Evolutionary conservation across 2,329 filamentous ascomycete genomes (phyloP).

Genomic region (Thielaviopsis ethacetica): DNA sequence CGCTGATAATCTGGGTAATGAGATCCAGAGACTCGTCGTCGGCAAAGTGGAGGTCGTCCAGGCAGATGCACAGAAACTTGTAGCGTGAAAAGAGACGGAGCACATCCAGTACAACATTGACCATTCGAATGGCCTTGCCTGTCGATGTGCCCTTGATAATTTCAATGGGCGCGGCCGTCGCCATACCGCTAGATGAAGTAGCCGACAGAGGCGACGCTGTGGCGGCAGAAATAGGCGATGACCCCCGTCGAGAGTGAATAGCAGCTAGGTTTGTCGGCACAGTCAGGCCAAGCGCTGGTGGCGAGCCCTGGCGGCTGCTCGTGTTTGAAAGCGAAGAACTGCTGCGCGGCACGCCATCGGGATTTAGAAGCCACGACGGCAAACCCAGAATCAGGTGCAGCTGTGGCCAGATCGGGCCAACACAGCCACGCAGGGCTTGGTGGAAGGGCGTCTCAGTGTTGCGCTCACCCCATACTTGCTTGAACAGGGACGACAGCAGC

Average conservation of each 20-base stretch:
- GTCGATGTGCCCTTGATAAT: constrained; percentile 41
- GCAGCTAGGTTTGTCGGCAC: constrained; percentile 11
- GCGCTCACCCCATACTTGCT: constrained; percentile 50
- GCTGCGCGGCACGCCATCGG: constrained; percentile 15
- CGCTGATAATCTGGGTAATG: constrained; percentile 62
- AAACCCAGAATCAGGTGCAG: constrained; percentile 44
- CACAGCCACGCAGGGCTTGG: constrained; percentile 42
- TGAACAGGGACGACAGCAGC: constrained; percentile 48
- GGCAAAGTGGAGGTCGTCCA: constrained; percentile 83
- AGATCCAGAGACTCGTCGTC: constrained; percentile 77
- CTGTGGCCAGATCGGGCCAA: constrained; percentile 47
- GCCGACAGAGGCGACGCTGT: constrained; percentile 29
- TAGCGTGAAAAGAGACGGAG: constrained; percentile 64
- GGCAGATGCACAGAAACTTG: constrained; percentile 73
- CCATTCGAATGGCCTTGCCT: constrained; percentile 54
- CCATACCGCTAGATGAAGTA: constrained; percentile 23
- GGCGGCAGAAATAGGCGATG: constrained; percentile 30
- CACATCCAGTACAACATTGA: constrained; percentile 79
- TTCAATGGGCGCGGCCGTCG: constrained; percentile 25
- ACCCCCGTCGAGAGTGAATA: constrained; percentile 30
- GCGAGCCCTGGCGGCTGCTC: constrained; percentile 8
- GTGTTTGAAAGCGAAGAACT: constrained; percentile 15
- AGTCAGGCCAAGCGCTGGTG: constrained; percentile 10
- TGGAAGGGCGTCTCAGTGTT: constrained; percentile 50
- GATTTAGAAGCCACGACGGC: constrained; percentile 52